phyloP scores from a whole-genome alignment of 768 basidiomycete species.

The Mycena metata region DNA sequence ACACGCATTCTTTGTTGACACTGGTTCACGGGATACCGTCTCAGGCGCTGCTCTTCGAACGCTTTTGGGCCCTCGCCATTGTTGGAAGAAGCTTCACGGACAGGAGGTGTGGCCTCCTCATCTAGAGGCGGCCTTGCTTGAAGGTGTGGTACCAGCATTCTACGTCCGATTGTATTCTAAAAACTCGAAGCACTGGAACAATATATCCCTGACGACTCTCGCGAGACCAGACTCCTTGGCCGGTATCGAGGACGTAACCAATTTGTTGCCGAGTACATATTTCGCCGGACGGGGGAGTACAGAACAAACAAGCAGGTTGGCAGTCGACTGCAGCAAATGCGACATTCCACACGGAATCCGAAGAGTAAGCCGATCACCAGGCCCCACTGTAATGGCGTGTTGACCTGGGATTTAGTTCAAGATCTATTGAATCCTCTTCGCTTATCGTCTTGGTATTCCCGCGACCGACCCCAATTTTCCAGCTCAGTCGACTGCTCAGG shows the following conservation, averaged over 20 bases:
- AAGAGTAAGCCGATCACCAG: constrained; percentile 62
- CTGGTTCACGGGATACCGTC: too few species aligned
- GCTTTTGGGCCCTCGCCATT: constrained; percentile 76
- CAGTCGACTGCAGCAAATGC: constrained; percentile 82
- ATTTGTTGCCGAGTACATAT: constrained; percentile 85
- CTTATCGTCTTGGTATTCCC: too few species aligned
- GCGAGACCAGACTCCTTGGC: constrained; percentile 78
- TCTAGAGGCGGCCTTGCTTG: constrained; percentile 81
- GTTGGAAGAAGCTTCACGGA: constrained; percentile 79
- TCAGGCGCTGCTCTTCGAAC: constrained; percentile 48
- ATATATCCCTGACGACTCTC: constrained; percentile 78
- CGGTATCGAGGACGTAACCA: constrained; percentile 84
- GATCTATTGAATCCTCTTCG: too few species aligned
- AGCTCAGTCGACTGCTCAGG: too few species aligned
- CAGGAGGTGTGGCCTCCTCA: constrained; percentile 87
- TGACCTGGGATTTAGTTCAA: too few species aligned
- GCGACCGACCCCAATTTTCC: too few species aligned
- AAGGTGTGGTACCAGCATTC: constrained; percentile 59
- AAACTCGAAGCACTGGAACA: constrained; percentile 67
- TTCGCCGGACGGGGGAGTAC: constrained; percentile 72
- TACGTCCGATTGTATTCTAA: not conserved
- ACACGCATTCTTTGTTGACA: too few species aligned
- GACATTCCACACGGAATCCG: constrained; percentile 79
- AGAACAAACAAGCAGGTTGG: constrained; percentile 85
- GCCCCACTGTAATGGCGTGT: not conserved